These are phyloP conservation scores for Prunus fruticosa DNA, from an alignment of 306 rosid genomes.

Conservation along the genomic window DNA sequence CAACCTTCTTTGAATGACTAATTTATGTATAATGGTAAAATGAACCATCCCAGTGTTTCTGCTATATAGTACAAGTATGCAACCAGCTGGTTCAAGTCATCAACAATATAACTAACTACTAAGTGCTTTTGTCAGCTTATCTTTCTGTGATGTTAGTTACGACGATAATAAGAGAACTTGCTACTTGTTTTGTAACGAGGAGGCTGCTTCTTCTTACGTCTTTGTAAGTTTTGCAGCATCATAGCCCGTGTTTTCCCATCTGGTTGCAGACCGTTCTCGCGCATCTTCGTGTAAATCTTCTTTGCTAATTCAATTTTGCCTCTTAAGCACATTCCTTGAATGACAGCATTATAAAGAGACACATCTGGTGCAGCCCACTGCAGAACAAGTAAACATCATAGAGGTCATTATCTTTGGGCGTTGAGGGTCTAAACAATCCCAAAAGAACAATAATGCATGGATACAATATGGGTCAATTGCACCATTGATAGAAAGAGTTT, in stretches of 20 bases:
- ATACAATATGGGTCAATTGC: too few relatives aligned
- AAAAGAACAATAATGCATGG: too few relatives aligned
- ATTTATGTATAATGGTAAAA: neutral
- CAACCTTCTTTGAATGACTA: neutral
- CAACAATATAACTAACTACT: neutral
- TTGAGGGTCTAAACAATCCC: neutral
- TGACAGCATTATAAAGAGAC: conserved; percentile 63
- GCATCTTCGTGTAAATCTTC: conserved; percentile 60
- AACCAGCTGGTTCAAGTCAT: neutral
- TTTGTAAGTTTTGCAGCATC: conserved; percentile 55
- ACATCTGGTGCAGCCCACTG: conserved; percentile 49
- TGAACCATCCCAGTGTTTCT: neutral
- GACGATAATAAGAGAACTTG: neutral
- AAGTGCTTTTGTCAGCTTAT: conserved; percentile 12
- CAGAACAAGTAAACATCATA: conserved; percentile 23
- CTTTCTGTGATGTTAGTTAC: conserved; percentile 21
- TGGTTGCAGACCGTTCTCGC: conserved; percentile 47
- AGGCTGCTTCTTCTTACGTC: conserved; percentile 18
- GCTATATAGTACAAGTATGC: neutral
- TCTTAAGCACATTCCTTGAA: conserved; percentile 80
- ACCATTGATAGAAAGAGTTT: too few relatives aligned
- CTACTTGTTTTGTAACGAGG: conserved; percentile 24
- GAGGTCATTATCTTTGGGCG: neutral
- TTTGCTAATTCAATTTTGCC: conserved; percentile 55
- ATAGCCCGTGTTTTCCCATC: conserved; percentile 74